A percentile compares a stretch with the other conserved stretches of the same genome.
Evolutionary conservation across 176 grass and related monocot species (phyloP).

Genomic region (Aegilops tauschii): DNA sequence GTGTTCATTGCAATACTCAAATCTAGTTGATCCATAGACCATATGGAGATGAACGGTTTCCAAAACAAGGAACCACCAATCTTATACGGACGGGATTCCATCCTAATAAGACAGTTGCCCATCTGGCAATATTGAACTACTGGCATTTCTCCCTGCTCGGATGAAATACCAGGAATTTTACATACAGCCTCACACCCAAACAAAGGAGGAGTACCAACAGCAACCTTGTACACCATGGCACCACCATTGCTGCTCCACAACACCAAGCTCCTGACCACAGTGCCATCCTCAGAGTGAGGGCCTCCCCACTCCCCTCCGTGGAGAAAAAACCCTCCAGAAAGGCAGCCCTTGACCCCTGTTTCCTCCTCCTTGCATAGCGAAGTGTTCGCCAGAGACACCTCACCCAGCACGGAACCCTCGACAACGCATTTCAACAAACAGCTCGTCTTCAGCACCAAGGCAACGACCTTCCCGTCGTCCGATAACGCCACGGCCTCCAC

Average conservation of each 20-base stretch:
- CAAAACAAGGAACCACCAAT: slow-evolving; percentile 65
- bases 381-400: slow-evolving; percentile 46
- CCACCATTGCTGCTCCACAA: slow-evolving; percentile 64
- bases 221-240: slow-evolving; percentile 64
- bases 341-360: slow-evolving; percentile 31
- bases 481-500: slow-evolving; percentile 51
- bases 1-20: slow-evolving; percentile 4
- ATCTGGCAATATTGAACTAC: slow-evolving; percentile 60
- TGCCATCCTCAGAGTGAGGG: slow-evolving; percentile 16
- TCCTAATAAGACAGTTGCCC: slow-evolving; percentile 41
- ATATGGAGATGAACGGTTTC: slow-evolving; percentile 68
- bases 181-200: slow-evolving; percentile 59
- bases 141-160: slow-evolving; percentile 28
- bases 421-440: slow-evolving; percentile 75
- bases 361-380: slow-evolving; percentile 46
- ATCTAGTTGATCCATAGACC: slow-evolving; percentile 58
- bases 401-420: slow-evolving; percentile 53
- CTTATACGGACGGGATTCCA: slow-evolving; percentile 45
- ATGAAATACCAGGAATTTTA: slow-evolving; percentile 48
- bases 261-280: slow-evolving; percentile 43
- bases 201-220: slow-evolving; percentile 24
- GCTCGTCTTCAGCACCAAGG: slow-evolving; percentile 44
- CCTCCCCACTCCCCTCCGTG: slow-evolving; percentile 19
- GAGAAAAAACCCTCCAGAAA: slow-evolving; percentile 58
- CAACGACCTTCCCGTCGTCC: slow-evolving; percentile 62